Percentiles rank a stretch among this genome's conserved stretches.
These are phyloP conservation scores for Microthyrium microscopicum DNA, from an alignment of 2,329 filamentous ascomycete genomes.

Conservation along the genomic window DNA sequence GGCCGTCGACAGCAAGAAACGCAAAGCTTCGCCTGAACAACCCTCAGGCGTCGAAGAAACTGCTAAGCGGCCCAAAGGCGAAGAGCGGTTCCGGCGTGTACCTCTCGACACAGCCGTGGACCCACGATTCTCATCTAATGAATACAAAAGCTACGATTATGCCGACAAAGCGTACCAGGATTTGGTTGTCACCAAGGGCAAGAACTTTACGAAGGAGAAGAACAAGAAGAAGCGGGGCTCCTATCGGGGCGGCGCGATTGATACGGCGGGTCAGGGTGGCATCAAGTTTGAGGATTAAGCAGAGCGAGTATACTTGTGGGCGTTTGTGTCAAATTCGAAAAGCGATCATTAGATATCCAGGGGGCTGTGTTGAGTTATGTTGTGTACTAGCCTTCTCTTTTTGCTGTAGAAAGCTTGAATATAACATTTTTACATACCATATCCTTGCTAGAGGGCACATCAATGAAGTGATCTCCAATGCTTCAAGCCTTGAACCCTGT, in stretches of 20 bases:
- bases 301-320: too few species aligned
- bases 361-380: too few species aligned
- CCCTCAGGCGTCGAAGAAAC: conserved; percentile 12
- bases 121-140: conserved; percentile 56
- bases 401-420: too few species aligned
- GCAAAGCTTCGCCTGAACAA: conserved; percentile 8
- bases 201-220: conserved; percentile 99
- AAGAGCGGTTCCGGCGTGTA: conserved; percentile 62
- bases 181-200: conserved; percentile 78
- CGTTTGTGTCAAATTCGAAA: too few species aligned
- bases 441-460: too few species aligned
- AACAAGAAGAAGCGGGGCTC: conserved; percentile 72
- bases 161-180: conserved; percentile 78
- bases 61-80: conserved; percentile 32
- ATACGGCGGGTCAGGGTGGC: conserved; percentile 64
- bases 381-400: too few species aligned
- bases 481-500: too few species aligned
- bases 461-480: too few species aligned
- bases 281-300: conserved; percentile 81
- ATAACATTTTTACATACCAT: too few species aligned
- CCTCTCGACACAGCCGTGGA: conserved; percentile 52
- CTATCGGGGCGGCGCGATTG: conserved; percentile 78
- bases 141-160: conserved; percentile 71
- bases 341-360: too few species aligned
- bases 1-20: conserved; percentile 7